Base-by-base conservation (phyloP, 441 rosid genomes). In the Corymbia citriodora region DNA sequence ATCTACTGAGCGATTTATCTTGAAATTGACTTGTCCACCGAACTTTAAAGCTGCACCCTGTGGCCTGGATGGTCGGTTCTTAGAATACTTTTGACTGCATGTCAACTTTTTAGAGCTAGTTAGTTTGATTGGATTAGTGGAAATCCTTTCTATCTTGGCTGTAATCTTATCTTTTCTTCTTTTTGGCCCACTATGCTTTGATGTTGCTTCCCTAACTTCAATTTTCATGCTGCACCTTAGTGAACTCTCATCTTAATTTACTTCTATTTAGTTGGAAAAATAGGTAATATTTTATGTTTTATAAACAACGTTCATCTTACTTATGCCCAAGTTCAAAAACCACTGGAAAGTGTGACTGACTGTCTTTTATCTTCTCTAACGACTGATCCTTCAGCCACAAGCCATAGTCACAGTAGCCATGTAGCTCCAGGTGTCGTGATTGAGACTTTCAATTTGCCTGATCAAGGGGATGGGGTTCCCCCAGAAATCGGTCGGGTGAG, bases 401-500 rank as follows among this genome's bases (percentile, higher is more conserved):
- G 93, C 91, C 94, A 83, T 48, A 59, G 90, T 72, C 91, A 89
- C 48, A 49, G 89, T 72, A 89, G 91, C 89, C 96, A 92, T 88
- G 91, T 90, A 89, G 70, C 93, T 89, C 95, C 98, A 68, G 93
- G 96, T 91, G 94, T 95, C 89, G 95, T 95, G 57, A 96, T 96
- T 88, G 97, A 96, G 94, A 94, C 96, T 89, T 93, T 95, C 89
- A 95, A 93, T 91, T 87, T 95, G 91, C 97, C 97, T 88, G 97
- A 96, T 91, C 96, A 93, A 91, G 97, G 96, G 87, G 97, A 96
- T 88, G 95, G 94, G 90, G 95, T 96, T 92, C 96, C 96, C 82
- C 97, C 96, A 25, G 97, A 96, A 92, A 93, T 96, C 70, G 93
- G 96, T 92, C 95, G 95, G 97, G 98, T 96, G 92, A 93, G 93